Evolutionary conservation across 352 stramenopile species (phyloP).

Genomic region (Phytophthora constricta): DNA sequence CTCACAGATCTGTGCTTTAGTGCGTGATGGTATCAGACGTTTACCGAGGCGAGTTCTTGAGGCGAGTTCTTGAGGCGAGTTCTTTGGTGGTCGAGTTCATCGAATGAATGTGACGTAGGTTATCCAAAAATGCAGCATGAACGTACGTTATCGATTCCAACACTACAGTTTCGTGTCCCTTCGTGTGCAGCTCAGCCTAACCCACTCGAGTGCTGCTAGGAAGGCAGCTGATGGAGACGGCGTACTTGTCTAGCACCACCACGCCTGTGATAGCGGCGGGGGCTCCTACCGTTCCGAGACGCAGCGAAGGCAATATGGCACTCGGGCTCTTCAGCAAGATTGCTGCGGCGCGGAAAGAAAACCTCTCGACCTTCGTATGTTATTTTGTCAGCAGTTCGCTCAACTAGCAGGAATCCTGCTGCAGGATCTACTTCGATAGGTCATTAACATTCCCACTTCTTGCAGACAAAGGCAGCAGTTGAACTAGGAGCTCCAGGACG

Average conservation of each 20-base stretch:
- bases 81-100: background rate
- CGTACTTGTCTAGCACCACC: constrained; percentile 24
- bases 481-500: constrained; percentile 16
- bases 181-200: constrained; percentile 2
- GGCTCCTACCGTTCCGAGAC: constrained; percentile 14
- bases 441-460: background rate
- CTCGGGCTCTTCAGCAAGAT: constrained; percentile 82
- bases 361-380: constrained; percentile 58
- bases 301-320: constrained; percentile 51
- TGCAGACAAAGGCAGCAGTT: constrained; percentile 24
- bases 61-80: no score
- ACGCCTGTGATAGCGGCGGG: constrained; percentile 16
- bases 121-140: background rate
- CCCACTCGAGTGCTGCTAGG: background rate
- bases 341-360: constrained; percentile 70
- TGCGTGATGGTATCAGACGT: no score
- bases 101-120: background rate
- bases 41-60: no score
- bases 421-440: background rate
- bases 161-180: constrained; percentile 34
- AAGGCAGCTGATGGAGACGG: constrained; percentile 20
- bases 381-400: background rate
- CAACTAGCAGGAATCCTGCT: background rate
- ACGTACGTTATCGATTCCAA: constrained; percentile 5
- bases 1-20: background rate